Base-by-base conservation (phyloP, 441 rosid genomes). In the Euphorbia schlechtendalii region DNA sequence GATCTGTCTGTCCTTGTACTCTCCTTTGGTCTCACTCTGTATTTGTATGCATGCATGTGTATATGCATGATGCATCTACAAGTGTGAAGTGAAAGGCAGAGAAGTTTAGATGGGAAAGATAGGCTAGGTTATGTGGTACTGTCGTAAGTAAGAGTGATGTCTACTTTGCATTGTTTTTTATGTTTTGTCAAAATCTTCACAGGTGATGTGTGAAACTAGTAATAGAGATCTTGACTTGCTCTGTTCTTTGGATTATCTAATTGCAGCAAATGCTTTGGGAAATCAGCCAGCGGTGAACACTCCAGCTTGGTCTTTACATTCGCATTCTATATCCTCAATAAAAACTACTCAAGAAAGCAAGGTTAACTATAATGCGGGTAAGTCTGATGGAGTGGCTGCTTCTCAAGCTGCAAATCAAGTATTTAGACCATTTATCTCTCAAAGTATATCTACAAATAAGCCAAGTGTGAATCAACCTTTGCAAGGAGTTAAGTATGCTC, bases 271-370 rank as follows among this genome's bases (percentile, higher is more conserved):
- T 76, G 73, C 86, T 69, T 75, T 86, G 22, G 67, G 80, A 71
- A 81, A 74, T 72, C 87, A 82, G 52, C 73, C 83, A 24, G 38
- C 69, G 22, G 70, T 77, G 65, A 83, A 81, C 78, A 81, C 88
- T 69, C 76, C 86, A 63, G 66, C 84, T 46, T 91, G 96, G 96
- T 81, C 98, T 72, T 57, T 84, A 25, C 88, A 85, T 55, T 63
- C 86, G 72, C 88, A 81, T 25, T 64, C 94, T 38, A 65, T 81
- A 22, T 74, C 80, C 54, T 79, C 80, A 64, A 73, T 76, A 64
- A 85, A 74, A 72, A 40, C 76, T 32, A 82, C 80, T 36, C 45
- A 75, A 55, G 88, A 85, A 69, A 89, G 72, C 73, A 86, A 80
- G 76, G 71, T 73, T 32, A 76, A 70, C 75, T 89, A 81, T 68